Base-by-base conservation (phyloP, 306 rosid species). In the Geum urbanum region DNA sequence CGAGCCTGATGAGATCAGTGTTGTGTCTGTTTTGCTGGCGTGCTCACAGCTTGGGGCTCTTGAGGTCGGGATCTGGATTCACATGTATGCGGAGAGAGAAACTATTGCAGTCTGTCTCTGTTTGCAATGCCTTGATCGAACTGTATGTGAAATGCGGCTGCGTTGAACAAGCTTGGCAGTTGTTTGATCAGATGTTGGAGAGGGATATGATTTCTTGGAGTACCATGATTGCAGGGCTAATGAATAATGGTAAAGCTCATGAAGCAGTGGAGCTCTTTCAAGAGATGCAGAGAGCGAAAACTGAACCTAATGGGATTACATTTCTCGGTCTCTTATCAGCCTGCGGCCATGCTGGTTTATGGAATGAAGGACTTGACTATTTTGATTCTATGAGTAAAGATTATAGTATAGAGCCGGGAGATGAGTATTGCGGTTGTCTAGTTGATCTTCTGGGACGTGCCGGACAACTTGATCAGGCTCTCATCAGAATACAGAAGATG, bases 141-240 rank as follows among this genome's bases (percentile, higher is more conserved):
- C 86, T 92, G 96, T 90, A 90, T 72, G 83, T 87, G 0, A 90
- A 90, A 78, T 88, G 96, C 22, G 97, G 96, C 20, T 80, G 96
- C 55, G 71, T 92, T 13, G 86, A 82, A 65, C 73, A 80, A 56
- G 92, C 97, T 63, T 24, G 77, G 82, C 52, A 75, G 22, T 69
- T 94, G 87, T 90, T 88, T 75, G 54, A 79, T 73, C 74, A 72
- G 68, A 69, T 84, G 85, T 51, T 66, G 8, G 73, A 74, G 54
- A 85, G 81, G 86, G 92, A 84, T 77, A 89, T 90, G 64, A 80
- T 92, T 66, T 87, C 96, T 67, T 90, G 98, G 97, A 92, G 91
- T 70, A 90, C 89, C 18, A 78, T 90, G 90, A 85, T 85, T 44
- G 85, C 83, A 7, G 97, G 89, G 65, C 63, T 88, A 57, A 95